These are phyloP conservation scores for Trebouxia sp. DNA, from an alignment of 139 green algal species.

Conservation along the genomic window DNA sequence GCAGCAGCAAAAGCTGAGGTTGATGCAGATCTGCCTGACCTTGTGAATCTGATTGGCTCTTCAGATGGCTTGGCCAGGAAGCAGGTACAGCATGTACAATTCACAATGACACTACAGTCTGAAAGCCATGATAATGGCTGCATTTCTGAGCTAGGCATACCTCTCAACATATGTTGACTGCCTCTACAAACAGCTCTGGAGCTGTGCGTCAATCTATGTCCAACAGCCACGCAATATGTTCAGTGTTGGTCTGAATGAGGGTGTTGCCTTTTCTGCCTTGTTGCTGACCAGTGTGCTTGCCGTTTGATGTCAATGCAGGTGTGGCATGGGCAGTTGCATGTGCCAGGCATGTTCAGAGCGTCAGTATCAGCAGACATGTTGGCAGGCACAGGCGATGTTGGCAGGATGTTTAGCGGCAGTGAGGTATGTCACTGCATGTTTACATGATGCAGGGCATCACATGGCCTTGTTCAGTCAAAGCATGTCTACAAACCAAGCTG, in stretches of 20 bases:
- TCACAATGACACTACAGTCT: too few species aligned
- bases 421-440: background rate
- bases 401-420: background rate
- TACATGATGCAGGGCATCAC: background rate
- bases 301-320: background rate
- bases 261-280: too few species aligned
- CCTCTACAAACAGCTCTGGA: too few species aligned
- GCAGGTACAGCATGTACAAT: background rate
- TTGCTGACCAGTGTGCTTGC: too few species aligned
- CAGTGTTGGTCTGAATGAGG: too few species aligned
- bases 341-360: conserved; percentile 11
- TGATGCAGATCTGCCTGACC: conserved; percentile 9
- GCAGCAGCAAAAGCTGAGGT: background rate
- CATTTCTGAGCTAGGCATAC: too few species aligned
- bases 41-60: background rate
- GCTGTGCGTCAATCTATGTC: too few species aligned
- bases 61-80: background rate
- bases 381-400: background rate
- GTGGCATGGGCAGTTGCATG: background rate
- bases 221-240: too few species aligned
- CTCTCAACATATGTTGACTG: too few species aligned
- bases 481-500: too few species aligned
- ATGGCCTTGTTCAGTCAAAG: too few species aligned
- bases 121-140: too few species aligned
- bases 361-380: background rate